phyloP scores from a whole-genome alignment of 2,329 filamentous ascomycete genomes.

The Cytospora schulzeri region DNA sequence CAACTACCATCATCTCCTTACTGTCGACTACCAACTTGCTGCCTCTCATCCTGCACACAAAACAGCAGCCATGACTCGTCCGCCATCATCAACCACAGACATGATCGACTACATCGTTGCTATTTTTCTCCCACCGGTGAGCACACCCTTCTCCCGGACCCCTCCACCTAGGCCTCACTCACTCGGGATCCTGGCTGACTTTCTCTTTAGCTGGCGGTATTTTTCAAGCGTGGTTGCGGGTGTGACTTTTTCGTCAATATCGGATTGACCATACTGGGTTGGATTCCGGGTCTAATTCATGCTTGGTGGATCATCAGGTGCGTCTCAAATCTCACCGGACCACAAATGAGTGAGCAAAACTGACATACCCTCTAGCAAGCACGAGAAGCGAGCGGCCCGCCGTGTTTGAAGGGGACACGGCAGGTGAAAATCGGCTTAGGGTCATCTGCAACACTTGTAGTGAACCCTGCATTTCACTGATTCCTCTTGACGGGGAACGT shows the following conservation, averaged over 20 bases:
- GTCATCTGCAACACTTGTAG: not conserved
- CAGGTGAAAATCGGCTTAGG: not conserved
- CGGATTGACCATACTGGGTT: conserved; percentile 25
- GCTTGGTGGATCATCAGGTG: conserved; percentile 29
- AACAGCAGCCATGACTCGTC: conserved; percentile 22
- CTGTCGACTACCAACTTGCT: not conserved
- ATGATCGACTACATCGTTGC: conserved; percentile 27
- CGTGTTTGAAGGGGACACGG: not conserved
- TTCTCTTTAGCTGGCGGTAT: conserved; percentile 19
- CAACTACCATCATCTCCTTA: not conserved
- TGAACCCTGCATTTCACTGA: not conserved
- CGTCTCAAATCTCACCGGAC: not conserved
- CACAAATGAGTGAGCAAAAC: accelerated
- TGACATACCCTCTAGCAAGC: not conserved
- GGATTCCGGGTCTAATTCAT: conserved; percentile 26
- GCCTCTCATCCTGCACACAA: not conserved
- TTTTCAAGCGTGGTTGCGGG: conserved; percentile 23
- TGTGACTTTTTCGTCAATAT: conserved; percentile 26
- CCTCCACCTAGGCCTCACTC: not conserved
- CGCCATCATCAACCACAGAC: conserved; percentile 25
- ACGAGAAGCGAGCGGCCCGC: not conserved
- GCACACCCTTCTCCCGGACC: not conserved
- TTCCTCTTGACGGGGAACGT: not conserved
- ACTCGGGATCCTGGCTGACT: not conserved
- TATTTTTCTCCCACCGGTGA: conserved; percentile 26